Evolutionary conservation across 1,284 basidiomycete species (phyloP).

Genomic region (Trichosporon asahii): DNA sequence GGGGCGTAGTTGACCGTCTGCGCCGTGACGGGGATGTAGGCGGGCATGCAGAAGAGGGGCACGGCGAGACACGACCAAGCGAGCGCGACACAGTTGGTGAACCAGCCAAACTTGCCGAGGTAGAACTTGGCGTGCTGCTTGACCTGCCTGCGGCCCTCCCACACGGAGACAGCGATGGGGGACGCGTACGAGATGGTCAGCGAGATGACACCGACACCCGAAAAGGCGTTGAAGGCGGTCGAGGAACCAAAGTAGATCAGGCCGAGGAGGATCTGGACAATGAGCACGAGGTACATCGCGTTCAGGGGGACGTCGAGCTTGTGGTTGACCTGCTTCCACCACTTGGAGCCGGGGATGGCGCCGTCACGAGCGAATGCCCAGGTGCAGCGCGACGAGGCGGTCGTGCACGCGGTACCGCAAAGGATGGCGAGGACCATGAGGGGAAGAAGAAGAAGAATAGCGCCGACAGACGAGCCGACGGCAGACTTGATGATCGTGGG

Average conservation of each 20-base stretch:
- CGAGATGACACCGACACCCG: constrained; percentile 46
- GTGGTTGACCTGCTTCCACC: constrained; percentile 47
- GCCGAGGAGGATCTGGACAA: constrained; percentile 50
- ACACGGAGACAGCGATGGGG: constrained; percentile 50
- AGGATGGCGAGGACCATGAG: constrained; percentile 52
- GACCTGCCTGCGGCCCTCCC: constrained; percentile 44
- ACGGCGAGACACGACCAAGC: constrained; percentile 38
- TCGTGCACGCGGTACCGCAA: constrained; percentile 47
- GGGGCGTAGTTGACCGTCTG: constrained; percentile 54
- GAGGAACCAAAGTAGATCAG: constrained; percentile 49
- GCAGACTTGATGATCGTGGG: constrained; percentile 52
- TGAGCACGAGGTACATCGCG: constrained; percentile 49
- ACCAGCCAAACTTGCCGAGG: constrained; percentile 48
- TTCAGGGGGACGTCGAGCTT: constrained; percentile 52
- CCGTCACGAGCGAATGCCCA: constrained; percentile 53
- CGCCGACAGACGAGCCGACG: constrained; percentile 48
- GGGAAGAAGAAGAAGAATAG: constrained; percentile 51
- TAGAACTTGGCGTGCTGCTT: constrained; percentile 34
- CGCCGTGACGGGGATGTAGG: constrained; percentile 34
- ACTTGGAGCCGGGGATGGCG: constrained; percentile 49
- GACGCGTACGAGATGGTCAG: constrained; percentile 47
- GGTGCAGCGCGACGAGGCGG: constrained; percentile 42
- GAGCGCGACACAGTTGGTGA: constrained; percentile 40
- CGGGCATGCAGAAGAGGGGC: constrained; percentile 39
- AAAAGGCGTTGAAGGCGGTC: constrained; percentile 48